Base-by-base conservation (phyloP, 148 eudicot genomes). In the Fagopyrum esculentum region DNA sequence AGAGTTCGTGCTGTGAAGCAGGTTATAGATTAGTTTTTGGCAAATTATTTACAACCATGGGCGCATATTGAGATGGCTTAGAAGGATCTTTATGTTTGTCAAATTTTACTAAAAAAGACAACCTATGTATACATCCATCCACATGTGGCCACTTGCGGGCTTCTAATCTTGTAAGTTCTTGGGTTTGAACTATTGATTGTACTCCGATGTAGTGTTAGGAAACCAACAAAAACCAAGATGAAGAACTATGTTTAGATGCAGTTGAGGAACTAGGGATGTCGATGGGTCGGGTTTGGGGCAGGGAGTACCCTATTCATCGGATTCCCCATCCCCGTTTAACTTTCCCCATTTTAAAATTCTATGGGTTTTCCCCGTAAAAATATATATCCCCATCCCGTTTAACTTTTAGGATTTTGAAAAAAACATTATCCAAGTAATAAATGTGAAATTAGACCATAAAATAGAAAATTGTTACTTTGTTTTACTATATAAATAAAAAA, bases 211-310 rank as follows among this genome's bases (percentile, higher is more conserved):
- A 35, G 71, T 6, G 71, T 35, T 8, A 43, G 22, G 29, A 40
- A 66, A 66, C 19, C 30, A 35, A 3, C 9, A 35, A 40, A 13
- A 66, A 15, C 9, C 71, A 66, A 66, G 47, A 40, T 6, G 17
- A 12, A 35, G 71, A 66, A 17, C 3, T 40, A 35, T 66, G 46
- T 3, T 26, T 29, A 9, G 68, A 6, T 61, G 30, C 68, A 9
- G 43, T 61, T 61, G 68, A 61, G 68, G 30, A 26, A 61, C 15
- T n/a, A n/a, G n/a, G n/a, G n/a, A n/a, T n/a, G n/a, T n/a, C n/a
- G n/a, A n/a, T n/a, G n/a, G n/a, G n/a, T n/a, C n/a, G n/a, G n/a
- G n/a, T n/a, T n/a, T n/a, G n/a, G n/a, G n/a, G n/a, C n/a, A n/a
- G n/a, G n/a, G n/a, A n/a, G n/a, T n/a, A n/a, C n/a, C n/a, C n/a